phyloP scores from a whole-genome alignment of 495 filamentous ascomycete genomes.

The Aspergillus sclerotiicarbonarius region DNA sequence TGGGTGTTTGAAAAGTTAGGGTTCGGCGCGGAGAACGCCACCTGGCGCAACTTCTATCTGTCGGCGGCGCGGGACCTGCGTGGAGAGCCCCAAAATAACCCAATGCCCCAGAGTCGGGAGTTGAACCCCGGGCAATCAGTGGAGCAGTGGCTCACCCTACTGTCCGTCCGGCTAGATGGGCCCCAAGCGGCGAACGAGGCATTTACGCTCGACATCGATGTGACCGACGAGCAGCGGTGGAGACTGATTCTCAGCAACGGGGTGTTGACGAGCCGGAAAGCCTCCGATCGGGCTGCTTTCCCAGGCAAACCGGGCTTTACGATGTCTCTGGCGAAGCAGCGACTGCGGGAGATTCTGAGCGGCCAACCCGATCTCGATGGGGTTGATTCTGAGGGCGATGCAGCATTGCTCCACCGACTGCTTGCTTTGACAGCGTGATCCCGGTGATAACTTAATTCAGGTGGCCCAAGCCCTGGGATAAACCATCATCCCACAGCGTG shows the following conservation, averaged over 20 bases:
- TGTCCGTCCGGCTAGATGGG: constrained; percentile 19
- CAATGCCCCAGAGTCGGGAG: not conserved
- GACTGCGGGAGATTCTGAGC: not conserved
- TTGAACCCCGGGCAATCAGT: constrained; percentile 12
- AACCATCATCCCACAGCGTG: too few relatives aligned
- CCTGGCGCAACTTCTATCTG: constrained; percentile 27
- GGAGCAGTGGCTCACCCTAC: constrained; percentile 11
- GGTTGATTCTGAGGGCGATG: not conserved
- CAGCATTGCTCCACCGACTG: not conserved
- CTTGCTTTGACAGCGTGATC: not conserved
- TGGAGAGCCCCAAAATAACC: not conserved
- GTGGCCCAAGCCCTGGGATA: too few relatives aligned
- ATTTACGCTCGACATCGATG: constrained; percentile 14
- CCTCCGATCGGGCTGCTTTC: not conserved
- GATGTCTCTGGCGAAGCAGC: not conserved
- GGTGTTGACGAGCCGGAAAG: constrained; percentile 9
- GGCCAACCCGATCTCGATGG: not conserved
- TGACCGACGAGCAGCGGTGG: constrained; percentile 14
- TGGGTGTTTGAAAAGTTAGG: constrained; percentile 24
- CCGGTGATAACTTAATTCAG: too few relatives aligned
- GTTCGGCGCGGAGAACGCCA: constrained; percentile 22
- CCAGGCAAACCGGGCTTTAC: not conserved
- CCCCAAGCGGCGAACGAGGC: constrained; percentile 11
- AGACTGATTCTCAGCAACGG: constrained; percentile 21
- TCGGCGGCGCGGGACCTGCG: constrained; percentile 18